Base-by-base conservation (phyloP, 306 rosid genomes). In the Cucurbita moschata region DNA sequence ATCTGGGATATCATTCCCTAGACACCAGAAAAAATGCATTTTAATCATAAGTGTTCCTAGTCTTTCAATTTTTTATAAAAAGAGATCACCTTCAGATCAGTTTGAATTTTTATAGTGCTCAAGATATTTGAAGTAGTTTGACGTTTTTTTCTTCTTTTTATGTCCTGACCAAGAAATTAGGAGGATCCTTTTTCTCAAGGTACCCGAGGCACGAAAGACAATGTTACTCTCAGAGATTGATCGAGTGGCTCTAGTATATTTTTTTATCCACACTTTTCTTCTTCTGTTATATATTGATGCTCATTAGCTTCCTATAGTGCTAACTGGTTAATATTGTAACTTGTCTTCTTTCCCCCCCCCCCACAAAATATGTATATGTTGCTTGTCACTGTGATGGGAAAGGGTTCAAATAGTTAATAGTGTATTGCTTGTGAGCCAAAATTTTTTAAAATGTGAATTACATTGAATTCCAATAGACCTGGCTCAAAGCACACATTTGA, bases 171-270 rank as follows among this genome's bases (percentile, higher is more conserved):
- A 81, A 95, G 99, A 95, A 76, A 88, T 95, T 80, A 92, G 96
- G 83, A 86, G 82, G 80, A 81, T 84, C 85, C 97, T 95, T 87
- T 88, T 95, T 77, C 81, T 87, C 14, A 95, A 91, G 84, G 99
- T 95, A 61, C 97, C 97, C 4, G 97, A 95, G 86, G 71, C 86
- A 47, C 86, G 96, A 83, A 95, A 91, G 76, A 79, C 83, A 75
- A 53, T 95, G 69, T 77, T 95, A 86, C 82, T 88, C 56, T 85
- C 87, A 19, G 99, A 95, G 89, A 86, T 91, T 80, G 97, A 89
- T 83, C 91, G 96, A 73, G 96, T 95, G 11, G 92, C 97, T 57
- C 96, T 85, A 96, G 98, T 92, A 79, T 79, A 46, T 82, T 38
- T 16, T 72, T 8, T 19, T 44, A 11, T 57, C 58, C 61, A 57